These are phyloP conservation scores for Sclerotinia sclerotiorum DNA, from an alignment of 2,329 filamentous ascomycete species.

Conservation along the genomic window DNA sequence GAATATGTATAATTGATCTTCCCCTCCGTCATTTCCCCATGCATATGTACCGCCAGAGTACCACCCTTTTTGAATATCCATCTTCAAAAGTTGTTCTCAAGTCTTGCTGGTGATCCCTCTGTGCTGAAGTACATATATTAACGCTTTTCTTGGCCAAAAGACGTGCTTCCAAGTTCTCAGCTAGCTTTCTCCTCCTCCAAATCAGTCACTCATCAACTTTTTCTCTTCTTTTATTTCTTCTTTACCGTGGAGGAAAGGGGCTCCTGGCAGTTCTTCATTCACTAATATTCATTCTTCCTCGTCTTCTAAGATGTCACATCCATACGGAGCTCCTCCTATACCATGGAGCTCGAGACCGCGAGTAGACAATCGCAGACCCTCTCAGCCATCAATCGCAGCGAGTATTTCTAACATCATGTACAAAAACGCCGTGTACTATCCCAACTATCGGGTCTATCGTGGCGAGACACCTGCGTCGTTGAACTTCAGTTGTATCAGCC, in stretches of 20 bases:
- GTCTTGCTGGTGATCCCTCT: slow-evolving; percentile 10
- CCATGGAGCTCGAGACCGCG: slow-evolving; percentile 35
- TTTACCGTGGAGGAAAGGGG: neutral
- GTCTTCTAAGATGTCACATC: slow-evolving; percentile 30
- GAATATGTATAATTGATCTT: slow-evolving; percentile 20
- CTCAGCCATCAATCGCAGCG: slow-evolving; percentile 37
- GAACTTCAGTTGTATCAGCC: slow-evolving; percentile 74
- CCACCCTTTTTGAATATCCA: slow-evolving; percentile 8
- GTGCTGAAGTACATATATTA: neutral
- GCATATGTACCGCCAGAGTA: slow-evolving; percentile 16
- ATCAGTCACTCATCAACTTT: neutral
- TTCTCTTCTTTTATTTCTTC: neutral
- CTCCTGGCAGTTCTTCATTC: neutral
- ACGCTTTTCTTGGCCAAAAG: neutral
- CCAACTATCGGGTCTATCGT: slow-evolving; percentile 73
- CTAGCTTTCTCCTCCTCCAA: neutral
- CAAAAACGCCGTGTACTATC: slow-evolving; percentile 80
- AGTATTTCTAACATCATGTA: slow-evolving; percentile 51
- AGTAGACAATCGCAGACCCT: slow-evolving; percentile 35
- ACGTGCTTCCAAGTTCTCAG: neutral
- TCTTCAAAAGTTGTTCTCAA: slow-evolving; percentile 15
- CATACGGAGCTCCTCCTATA: slow-evolving; percentile 34
- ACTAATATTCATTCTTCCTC: neutral
- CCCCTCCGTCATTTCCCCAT: slow-evolving; percentile 12
- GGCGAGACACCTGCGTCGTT: slow-evolving; percentile 71